Percentiles rank a stretch among this genome's conserved stretches.
These are phyloP conservation scores for Thraustotheca clavata DNA, from an alignment of 352 stramenopile genomes.

Conservation along the genomic window DNA sequence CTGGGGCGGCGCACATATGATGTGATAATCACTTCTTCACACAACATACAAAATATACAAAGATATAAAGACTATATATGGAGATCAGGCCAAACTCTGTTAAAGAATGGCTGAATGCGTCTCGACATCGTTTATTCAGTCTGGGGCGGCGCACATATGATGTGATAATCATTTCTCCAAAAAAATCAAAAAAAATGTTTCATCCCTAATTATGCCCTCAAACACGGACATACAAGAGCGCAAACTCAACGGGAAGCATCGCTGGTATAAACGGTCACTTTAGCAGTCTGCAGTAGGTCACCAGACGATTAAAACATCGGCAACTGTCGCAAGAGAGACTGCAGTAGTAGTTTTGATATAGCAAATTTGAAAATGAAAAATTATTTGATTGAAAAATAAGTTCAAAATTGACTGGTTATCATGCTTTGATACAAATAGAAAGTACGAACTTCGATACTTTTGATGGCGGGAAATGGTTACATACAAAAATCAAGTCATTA, in stretches of 20 bases:
- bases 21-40: slow-evolving; percentile 22
- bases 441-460: no score
- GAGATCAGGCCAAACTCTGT: slow-evolving; percentile 20
- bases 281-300: slow-evolving; percentile 21
- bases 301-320: slow-evolving; percentile 12
- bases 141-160: slow-evolving; percentile 21
- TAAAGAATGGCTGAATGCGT: background rate
- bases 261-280: slow-evolving; percentile 22
- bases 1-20: slow-evolving; percentile 21
- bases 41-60: slow-evolving; percentile 5
- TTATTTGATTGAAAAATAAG: background rate
- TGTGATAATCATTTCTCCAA: slow-evolving; percentile 22
- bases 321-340: slow-evolving; percentile 23
- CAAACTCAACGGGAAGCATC: slow-evolving; percentile 23
- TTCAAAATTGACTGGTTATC: slow-evolving; percentile 1
- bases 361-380: slow-evolving; percentile 2
- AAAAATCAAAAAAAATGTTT: slow-evolving; percentile 12
- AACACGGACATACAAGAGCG: slow-evolving; percentile 6
- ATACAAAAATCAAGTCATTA: no score
- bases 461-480: no score
- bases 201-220: slow-evolving; percentile 22
- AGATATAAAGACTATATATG: background rate
- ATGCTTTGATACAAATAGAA: no score
- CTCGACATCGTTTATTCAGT: slow-evolving; percentile 3
- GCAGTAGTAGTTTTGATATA: background rate